Evolutionary conservation across 305 asterid genomes (phyloP).

Genomic region (Fraxinus sp.): DNA sequence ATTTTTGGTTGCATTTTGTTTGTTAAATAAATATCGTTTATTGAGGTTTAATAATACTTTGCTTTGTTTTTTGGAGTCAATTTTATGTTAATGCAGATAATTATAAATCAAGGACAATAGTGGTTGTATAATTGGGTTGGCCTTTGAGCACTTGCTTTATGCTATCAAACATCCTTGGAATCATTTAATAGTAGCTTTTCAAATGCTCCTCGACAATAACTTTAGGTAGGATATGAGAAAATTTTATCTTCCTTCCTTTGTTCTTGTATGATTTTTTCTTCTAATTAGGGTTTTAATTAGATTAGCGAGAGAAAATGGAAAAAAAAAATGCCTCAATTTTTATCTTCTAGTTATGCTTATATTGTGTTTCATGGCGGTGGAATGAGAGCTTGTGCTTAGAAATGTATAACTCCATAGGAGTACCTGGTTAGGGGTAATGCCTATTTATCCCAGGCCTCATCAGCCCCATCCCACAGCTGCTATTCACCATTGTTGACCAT

Average conservation of each 20-base stretch:
- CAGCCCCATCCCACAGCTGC: not conserved
- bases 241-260: not conserved
- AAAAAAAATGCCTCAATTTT: too few species aligned
- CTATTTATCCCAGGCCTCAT: too few species aligned
- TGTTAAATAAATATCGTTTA: not conserved
- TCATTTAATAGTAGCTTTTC: not conserved
- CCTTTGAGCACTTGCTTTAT: not conserved
- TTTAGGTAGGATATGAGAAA: not conserved
- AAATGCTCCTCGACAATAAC: not conserved
- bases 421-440: too few species aligned
- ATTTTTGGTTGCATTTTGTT: not conserved
- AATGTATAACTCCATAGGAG: not conserved
- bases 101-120: too few species aligned
- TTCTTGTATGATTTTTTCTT: not conserved
- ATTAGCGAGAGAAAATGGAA: not conserved
- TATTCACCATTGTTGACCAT: too few species aligned
- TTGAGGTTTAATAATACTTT: not conserved
- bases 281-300: not conserved
- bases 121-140: not conserved
- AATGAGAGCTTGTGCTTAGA: not conserved
- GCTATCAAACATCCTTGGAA: not conserved
- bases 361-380: not conserved
- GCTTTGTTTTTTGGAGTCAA: not conserved
- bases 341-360: not conserved
- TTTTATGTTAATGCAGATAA: not conserved